These are phyloP conservation scores for Xenoacremonium recifei DNA, from an alignment of 2,329 filamentous ascomycete genomes.

Conservation along the genomic window DNA sequence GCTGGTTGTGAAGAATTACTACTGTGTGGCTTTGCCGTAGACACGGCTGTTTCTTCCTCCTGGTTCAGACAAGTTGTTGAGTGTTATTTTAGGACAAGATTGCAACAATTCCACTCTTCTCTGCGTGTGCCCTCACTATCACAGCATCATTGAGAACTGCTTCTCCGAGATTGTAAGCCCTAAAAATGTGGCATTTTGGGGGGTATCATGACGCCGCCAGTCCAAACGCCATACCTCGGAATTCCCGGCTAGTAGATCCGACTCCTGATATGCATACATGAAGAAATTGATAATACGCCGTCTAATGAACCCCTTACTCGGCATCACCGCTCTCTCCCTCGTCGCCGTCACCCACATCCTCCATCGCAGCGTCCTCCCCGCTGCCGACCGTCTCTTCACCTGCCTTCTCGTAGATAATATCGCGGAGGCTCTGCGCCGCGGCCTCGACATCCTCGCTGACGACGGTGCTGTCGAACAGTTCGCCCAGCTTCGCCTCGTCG, in stretches of 20 bases:
- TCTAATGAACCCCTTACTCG: slow-evolving; percentile 1
- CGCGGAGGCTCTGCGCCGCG: slow-evolving; percentile 20
- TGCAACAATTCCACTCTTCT: slow-evolving; percentile 1
- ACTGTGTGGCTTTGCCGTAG: background rate
- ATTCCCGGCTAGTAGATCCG: too few relatives aligned
- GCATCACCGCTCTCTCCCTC: slow-evolving; percentile 3
- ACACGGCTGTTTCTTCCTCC: too few relatives aligned
- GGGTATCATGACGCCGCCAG: too few relatives aligned
- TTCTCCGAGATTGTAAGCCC: slow-evolving; percentile 9
- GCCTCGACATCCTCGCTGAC: slow-evolving; percentile 25
- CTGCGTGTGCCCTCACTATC: background rate
- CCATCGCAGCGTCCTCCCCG: slow-evolving; percentile 19
- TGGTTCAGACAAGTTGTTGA: too few relatives aligned
- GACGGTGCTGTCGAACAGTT: slow-evolving; percentile 28
- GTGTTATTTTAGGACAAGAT: background rate
- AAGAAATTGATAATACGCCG: too few relatives aligned
- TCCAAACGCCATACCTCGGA: too few relatives aligned
- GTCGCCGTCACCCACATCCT: slow-evolving; percentile 8
- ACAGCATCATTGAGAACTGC: slow-evolving; percentile 17
- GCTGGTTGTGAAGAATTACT: background rate
- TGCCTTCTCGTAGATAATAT: slow-evolving; percentile 26
- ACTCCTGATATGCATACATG: too few relatives aligned
- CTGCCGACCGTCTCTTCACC: slow-evolving; percentile 7
- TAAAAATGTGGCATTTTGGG: too few relatives aligned
- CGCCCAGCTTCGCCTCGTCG: slow-evolving; percentile 23